These are phyloP conservation scores for Sporobolomyces pararoseus DNA, from an alignment of 768 basidiomycete genomes.

Conservation along the genomic window DNA sequence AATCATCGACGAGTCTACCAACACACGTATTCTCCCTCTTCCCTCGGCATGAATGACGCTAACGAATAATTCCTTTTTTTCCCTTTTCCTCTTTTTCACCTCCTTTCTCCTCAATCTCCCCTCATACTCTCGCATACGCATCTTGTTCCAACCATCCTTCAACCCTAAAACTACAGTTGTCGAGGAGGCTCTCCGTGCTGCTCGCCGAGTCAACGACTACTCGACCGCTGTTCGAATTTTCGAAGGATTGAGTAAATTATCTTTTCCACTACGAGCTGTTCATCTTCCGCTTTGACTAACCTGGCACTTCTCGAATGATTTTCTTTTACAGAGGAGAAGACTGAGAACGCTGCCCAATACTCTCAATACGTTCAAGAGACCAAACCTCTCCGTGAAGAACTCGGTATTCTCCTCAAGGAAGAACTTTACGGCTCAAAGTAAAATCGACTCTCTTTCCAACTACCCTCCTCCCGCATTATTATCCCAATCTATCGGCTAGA, in stretches of 20 bases:
- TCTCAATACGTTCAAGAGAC: conserved; percentile 87
- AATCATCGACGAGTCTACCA: no score
- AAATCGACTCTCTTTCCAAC: neutral
- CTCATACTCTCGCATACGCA: neutral
- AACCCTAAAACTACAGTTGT: conserved; percentile 56
- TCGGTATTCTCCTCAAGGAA: conserved; percentile 67
- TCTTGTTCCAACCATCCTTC: neutral
- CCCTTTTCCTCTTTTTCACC: neutral
- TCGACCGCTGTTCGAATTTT: conserved; percentile 93
- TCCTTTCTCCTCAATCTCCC: neutral
- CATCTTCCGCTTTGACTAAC: neutral
- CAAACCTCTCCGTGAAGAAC: conserved; percentile 79
- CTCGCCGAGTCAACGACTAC: conserved; percentile 91
- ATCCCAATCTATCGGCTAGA: neutral
- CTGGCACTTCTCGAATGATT: neutral
- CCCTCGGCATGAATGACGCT: no score
- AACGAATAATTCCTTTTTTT: no score
- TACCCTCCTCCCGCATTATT: neutral
- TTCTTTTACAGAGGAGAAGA: conserved; percentile 66
- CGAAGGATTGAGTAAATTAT: conserved; percentile 66
- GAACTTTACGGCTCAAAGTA: conserved; percentile 56
- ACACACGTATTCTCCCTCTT: no score
- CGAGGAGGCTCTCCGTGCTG: conserved; percentile 80
- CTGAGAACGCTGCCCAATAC: conserved; percentile 95
- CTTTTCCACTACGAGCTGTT: neutral